Conservation (phyloP, 441 rosid genomes). For the Arabidopsis lyrata region DNA sequence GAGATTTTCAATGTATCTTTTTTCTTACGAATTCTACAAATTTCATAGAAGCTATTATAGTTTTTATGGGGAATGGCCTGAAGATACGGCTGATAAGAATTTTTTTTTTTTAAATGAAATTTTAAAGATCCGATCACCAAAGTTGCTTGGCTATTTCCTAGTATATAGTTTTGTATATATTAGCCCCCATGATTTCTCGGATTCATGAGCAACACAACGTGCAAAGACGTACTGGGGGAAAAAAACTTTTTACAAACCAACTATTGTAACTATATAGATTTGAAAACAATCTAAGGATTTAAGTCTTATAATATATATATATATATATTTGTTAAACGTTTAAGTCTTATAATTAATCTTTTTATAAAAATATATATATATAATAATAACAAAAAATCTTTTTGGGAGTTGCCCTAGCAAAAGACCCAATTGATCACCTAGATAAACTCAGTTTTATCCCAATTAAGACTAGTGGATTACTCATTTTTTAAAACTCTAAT, state of each 20-base stretch:
- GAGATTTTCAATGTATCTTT: not conserved
- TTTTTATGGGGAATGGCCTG: constrained; percentile 33
- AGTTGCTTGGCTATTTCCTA: constrained; percentile 30
- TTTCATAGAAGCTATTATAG: constrained; percentile 20
- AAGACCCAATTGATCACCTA: constrained; percentile 2
- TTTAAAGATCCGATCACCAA: constrained; percentile 20
- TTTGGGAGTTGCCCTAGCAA: constrained; percentile 2
- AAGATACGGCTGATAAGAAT: constrained; percentile 12
- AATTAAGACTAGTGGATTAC: not conserved
- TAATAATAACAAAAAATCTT: too few species aligned
- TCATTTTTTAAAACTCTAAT: not conserved
- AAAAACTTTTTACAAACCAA: not conserved
- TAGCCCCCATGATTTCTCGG: constrained; percentile 28
- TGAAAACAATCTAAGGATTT: not conserved
- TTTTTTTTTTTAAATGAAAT: too few species aligned
- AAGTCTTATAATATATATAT: too few species aligned
- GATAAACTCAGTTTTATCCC: not conserved
- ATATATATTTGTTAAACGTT: too few species aligned
- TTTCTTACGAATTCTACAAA: not conserved
- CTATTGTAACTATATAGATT: constrained; percentile 8
- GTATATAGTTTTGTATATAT: constrained; percentile 5
- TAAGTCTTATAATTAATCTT: not conserved
- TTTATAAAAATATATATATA: too few species aligned
- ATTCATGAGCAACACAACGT: constrained; percentile 32
- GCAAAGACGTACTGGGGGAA: not conserved